Evolutionary conservation across 495 filamentous ascomycete genomes (phyloP), one percentile per base, ranked within the genome.

Genomic region (Penicillium malachiteum): DNA sequence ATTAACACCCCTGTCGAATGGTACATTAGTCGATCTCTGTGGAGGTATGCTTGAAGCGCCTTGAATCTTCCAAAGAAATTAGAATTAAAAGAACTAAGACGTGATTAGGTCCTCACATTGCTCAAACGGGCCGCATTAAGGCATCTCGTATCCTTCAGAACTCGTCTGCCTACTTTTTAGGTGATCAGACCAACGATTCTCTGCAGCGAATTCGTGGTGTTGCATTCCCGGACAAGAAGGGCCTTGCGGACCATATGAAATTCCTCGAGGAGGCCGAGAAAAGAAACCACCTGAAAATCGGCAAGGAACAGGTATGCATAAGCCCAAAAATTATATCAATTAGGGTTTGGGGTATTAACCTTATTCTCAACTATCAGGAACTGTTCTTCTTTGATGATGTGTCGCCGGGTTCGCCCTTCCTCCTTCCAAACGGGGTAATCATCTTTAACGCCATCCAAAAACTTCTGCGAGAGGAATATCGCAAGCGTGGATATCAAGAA

Each of bases 171-270:
- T 97, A 97, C 68, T 98, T 95, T 82, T 85, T 97, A 12, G 95
- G 95, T 33, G 91, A 96, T 70, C 85, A 91, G 56, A 82, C 82
- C 62, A 95, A 97, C 66, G 94, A 97, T 65, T 94, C 91, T 7
- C 77, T 98, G 31, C 95, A 97, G 70, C 88, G 94, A 55, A 93
- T 98, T 50, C 94, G 96, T 65, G 95, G 93, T 62, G 86, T 98
- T 46, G 95, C 91, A 21, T 98, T 97, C 73, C 95, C 95, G 0
- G 93, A 97, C 67, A 97, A 97, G 81, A 95, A 96, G 78, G 79
- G 79, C 61, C 88, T 97, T 81, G 81, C 84, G 12, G 91, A 93
- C 58, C 88, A 96, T 73, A 83, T 93, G 74, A 91, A 92, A 56
- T 93, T 95, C 69, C 73, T 98, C 7, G 94, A 96, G 67, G 95